Evolutionary conservation across 2,329 filamentous ascomycete genomes (phyloP).

Genomic region (Nemania diffusa): DNA sequence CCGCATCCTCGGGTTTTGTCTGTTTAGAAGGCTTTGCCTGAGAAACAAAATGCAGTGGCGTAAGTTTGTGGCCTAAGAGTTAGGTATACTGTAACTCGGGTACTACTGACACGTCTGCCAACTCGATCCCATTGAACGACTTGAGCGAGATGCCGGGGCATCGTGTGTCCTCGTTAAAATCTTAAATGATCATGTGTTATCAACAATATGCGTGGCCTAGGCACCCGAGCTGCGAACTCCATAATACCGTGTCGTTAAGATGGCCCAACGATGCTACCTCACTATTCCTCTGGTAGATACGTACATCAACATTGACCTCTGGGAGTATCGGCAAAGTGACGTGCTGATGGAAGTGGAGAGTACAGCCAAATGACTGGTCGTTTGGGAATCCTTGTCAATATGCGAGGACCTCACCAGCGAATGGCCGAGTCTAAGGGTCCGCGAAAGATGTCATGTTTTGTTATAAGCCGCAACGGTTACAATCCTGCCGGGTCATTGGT

Average conservation of each 20-base stretch:
- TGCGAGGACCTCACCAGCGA: slow-evolving; percentile 35
- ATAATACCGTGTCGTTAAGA: slow-evolving; percentile 39
- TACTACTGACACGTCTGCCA: slow-evolving; percentile 4
- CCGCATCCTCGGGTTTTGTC: slow-evolving; percentile 7
- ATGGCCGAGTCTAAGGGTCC: slow-evolving; percentile 31
- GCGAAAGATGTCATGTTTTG: slow-evolving; percentile 45
- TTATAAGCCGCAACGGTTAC: slow-evolving; percentile 47
- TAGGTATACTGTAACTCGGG: slow-evolving; percentile 5
- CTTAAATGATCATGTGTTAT: slow-evolving; percentile 47
- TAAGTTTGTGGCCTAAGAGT: slow-evolving; percentile 3
- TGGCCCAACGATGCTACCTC: slow-evolving; percentile 42
- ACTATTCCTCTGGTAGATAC: slow-evolving; percentile 28
- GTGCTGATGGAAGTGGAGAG: slow-evolving; percentile 28
- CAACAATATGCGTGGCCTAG: slow-evolving; percentile 45
- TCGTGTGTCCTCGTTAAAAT: slow-evolving; percentile 40
- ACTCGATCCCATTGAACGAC: slow-evolving; percentile 5
- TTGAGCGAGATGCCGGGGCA: slow-evolving; percentile 26
- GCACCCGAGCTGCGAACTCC: slow-evolving; percentile 38
- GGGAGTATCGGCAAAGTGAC: slow-evolving; percentile 19
- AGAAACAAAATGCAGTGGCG: slow-evolving; percentile 24
- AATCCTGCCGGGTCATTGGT: slow-evolving; percentile 45
- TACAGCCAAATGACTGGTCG: slow-evolving; percentile 22
- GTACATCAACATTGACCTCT: slow-evolving; percentile 21
- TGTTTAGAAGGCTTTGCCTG: slow-evolving; percentile 1
- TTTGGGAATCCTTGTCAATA: slow-evolving; percentile 37